phyloP scores from a whole-genome alignment of 1,284 basidiomycete species.

The Cutaneotrichosporon sp. region DNA sequence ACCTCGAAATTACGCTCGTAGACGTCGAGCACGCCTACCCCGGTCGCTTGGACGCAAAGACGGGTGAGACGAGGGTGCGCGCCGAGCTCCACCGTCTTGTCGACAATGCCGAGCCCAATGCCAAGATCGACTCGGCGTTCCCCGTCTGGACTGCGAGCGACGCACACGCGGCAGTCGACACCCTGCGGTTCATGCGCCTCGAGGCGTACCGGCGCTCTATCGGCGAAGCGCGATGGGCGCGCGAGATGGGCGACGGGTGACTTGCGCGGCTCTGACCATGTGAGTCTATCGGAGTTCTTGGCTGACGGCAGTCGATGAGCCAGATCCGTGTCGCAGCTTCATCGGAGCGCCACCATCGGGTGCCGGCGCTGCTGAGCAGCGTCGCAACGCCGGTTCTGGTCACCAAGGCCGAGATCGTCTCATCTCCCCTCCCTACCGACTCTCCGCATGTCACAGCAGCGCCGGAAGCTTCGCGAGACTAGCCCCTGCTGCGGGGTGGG shows the following conservation, averaged over 20 bases:
- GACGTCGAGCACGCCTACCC: background rate
- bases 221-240: background rate
- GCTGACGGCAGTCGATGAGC: background rate
- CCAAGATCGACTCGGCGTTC: conserved; percentile 1
- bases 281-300: too few species aligned
- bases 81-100: conserved; percentile 1
- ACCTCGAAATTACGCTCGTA: background rate
- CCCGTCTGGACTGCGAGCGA: background rate
- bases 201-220: background rate
- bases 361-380: too few species aligned
- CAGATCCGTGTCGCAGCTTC: too few species aligned
- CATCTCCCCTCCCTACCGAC: too few species aligned
- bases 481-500: too few species aligned
- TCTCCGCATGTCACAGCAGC: too few species aligned
- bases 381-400: too few species aligned
- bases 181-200: background rate
- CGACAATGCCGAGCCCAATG: background rate
- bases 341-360: too few species aligned
- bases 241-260: background rate
- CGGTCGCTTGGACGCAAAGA: background rate
- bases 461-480: too few species aligned
- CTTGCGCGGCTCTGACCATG: too few species aligned
- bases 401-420: too few species aligned
- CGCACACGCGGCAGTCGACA: background rate
- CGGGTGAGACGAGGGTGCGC: background rate